Evolutionary conservation across 352 stramenopile species (phyloP), one percentile per base, ranked within the genome.

Genomic region (Globisporangium echinulatum): DNA sequence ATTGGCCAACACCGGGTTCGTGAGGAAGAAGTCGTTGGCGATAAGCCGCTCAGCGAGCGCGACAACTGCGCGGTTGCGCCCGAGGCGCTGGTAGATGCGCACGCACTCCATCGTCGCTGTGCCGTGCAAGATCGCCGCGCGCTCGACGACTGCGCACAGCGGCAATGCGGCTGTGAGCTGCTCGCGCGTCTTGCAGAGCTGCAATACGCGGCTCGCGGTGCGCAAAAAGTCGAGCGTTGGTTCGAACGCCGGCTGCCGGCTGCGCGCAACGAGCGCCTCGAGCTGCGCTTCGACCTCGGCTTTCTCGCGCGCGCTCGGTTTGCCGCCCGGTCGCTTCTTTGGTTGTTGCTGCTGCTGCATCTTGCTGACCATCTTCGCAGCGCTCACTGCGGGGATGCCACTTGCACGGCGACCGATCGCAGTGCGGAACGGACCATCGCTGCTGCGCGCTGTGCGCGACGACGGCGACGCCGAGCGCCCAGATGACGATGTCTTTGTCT

Each of bases 21-120:
- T 67, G 55, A 92, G 61, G 61, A 92, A 88, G 39, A 89, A 80
- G 61, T 88, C 71, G 59, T 81, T 69, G 14, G 60, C 58, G 52
- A 92, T 70, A 55, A 92, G 69, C 25, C 70, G 74, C 52, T 79
- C 69, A 0, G 69, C 75, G 7, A 90, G 59, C 8, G 66, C 59
- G 9, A 92, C 47, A 36, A 79, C 76, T n/a, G 87, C 70, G 36
- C 64, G 52, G 62, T 87, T 64, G 37, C 63, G 69, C 0, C 78
- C 79, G 15, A 80, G 70, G 9, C 69, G 71, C 54, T 88, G 74
- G 65, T 83, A 85, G 56, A 92, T 75, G 42, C 82, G 71, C 52
- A 92, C 69, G 56, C 70, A 79, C 56, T 90, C 78, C 64, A 80
- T 80, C 13, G 68, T 67, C 0, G 74, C 76, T 7, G 70, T 75